Conservation (phyloP, 139 green algal species). For the Marvania coccoides region DNA sequence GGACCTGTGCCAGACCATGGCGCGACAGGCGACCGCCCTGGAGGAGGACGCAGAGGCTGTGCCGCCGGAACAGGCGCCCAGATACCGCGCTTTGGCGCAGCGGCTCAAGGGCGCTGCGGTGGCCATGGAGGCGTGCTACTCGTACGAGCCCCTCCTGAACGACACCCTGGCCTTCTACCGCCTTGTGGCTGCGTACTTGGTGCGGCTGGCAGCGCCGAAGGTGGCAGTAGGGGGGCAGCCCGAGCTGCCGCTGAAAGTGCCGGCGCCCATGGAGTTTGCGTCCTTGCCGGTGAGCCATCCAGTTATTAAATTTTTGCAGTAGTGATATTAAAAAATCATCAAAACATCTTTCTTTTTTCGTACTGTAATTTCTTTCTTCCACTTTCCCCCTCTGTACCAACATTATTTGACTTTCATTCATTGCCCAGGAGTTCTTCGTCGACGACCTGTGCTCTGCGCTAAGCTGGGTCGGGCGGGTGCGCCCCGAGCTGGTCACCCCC, state of each 20-base stretch:
- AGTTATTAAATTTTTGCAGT: neutral
- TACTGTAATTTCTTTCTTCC: too few relatives aligned
- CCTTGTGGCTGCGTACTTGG: slow-evolving; percentile 67
- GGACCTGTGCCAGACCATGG: slow-evolving; percentile 9
- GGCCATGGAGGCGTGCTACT: neutral
- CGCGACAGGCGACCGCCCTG: neutral
- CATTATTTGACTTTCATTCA: neutral
- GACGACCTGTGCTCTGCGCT: slow-evolving; percentile 76
- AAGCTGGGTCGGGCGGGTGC: slow-evolving; percentile 32
- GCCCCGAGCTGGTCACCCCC: slow-evolving; percentile 12
- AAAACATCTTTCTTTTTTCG: too few relatives aligned
- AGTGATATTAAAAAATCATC: too few relatives aligned
- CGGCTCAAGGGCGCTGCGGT: neutral
- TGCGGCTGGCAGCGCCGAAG: slow-evolving; percentile 40
- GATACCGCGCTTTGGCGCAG: neutral
- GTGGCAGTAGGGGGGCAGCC: slow-evolving; percentile 3
- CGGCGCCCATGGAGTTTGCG: slow-evolving; percentile 41
- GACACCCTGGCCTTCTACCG: slow-evolving; percentile 54
- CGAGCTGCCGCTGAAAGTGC: slow-evolving; percentile 54
- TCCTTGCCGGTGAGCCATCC: slow-evolving; percentile 48
- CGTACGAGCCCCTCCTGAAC: slow-evolving; percentile 36
- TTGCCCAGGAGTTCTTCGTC: slow-evolving; percentile 77
- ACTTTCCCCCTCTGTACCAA: neutral
- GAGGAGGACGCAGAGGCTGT: neutral
- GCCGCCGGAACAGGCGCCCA: neutral